These are phyloP conservation scores for Saraca asoca DNA, from an alignment of 331 rosid genomes.

Conservation along the genomic window DNA sequence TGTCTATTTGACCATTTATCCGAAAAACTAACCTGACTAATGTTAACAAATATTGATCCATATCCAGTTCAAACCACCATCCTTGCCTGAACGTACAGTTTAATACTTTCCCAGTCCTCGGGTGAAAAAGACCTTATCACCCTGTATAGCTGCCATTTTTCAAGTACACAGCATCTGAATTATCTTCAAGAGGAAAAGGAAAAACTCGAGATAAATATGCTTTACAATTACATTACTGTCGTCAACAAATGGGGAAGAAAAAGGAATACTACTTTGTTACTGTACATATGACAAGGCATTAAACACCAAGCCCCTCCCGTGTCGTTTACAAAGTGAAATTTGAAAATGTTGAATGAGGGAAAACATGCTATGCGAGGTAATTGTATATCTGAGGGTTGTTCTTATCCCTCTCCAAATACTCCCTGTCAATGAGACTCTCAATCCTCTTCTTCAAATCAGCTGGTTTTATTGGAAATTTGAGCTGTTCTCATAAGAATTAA, in stretches of 20 bases:
- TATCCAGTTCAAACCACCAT: too few relatives aligned
- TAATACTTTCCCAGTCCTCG: too few relatives aligned
- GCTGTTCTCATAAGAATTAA: conserved; percentile 58
- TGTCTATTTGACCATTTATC: too few relatives aligned
- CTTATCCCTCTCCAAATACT: conserved; percentile 98
- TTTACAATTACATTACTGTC: conserved; percentile 63
- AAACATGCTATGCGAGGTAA: conserved; percentile 70
- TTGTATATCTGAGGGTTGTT: conserved; percentile 98
- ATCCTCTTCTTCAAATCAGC: conserved; percentile 98
- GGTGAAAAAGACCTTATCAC: too few relatives aligned
- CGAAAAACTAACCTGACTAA: too few relatives aligned
- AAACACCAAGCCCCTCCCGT: conserved; percentile 35
- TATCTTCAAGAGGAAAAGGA: conserved; percentile 19
- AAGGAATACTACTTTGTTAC: conserved; percentile 37
- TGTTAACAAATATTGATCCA: too few relatives aligned
- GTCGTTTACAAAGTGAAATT: conserved; percentile 45
- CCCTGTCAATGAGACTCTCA: conserved; percentile 96
- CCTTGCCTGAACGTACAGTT: too few relatives aligned
- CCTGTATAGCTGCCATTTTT: too few relatives aligned
- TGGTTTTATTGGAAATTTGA: conserved; percentile 93
- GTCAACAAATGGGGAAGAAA: conserved; percentile 39
- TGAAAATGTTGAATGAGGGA: conserved; percentile 21
- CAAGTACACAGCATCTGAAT: neutral
- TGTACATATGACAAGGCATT: conserved; percentile 67
- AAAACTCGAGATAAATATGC: conserved; percentile 36